Evolutionary conservation across 805 yeast genomes (phyloP).

Genomic region (Ogataea nonfermentans): DNA sequence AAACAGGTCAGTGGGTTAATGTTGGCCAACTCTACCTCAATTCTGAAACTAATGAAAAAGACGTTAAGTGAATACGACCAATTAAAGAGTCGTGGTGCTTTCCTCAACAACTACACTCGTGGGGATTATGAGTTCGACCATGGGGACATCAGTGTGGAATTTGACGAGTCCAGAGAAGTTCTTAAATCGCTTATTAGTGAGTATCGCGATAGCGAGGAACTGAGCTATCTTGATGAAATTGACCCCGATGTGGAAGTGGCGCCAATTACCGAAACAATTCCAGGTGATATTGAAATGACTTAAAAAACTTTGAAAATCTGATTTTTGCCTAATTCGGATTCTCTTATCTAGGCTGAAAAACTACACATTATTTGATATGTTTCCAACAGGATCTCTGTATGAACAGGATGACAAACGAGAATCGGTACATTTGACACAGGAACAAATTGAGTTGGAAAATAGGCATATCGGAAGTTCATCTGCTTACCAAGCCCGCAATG

Average conservation of each 20-base stretch:
- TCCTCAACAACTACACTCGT: conserved; percentile 69
- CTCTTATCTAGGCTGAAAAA: not conserved
- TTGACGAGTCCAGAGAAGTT: conserved; percentile 48
- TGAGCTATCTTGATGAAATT: conserved; percentile 47
- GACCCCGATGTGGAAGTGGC: conserved; percentile 32
- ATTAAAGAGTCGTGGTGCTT: conserved; percentile 77
- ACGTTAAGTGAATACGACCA: conserved; percentile 77
- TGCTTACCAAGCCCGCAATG: conserved; percentile 1
- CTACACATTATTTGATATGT: conserved; percentile 1
- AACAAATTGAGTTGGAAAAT: conserved; percentile 7
- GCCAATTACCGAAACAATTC: conserved; percentile 1
- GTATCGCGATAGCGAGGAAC: conserved; percentile 41
- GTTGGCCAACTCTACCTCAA: conserved; percentile 79
- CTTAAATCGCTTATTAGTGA: conserved; percentile 46
- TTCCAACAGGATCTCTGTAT: not conserved
- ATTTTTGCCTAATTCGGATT: not conserved
- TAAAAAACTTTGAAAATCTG: not conserved
- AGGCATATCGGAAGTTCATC: conserved; percentile 5
- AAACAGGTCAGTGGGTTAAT: conserved; percentile 72
- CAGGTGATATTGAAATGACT: conserved; percentile 8
- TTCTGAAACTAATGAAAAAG: conserved; percentile 62
- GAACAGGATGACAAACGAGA: conserved; percentile 4
- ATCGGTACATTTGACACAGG: conserved; percentile 4
- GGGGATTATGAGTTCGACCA: conserved; percentile 43
- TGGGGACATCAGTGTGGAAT: conserved; percentile 45